Evolutionary conservation across 2,329 filamentous ascomycete species (phyloP).

Genomic region (Ascochyta fabae): DNA sequence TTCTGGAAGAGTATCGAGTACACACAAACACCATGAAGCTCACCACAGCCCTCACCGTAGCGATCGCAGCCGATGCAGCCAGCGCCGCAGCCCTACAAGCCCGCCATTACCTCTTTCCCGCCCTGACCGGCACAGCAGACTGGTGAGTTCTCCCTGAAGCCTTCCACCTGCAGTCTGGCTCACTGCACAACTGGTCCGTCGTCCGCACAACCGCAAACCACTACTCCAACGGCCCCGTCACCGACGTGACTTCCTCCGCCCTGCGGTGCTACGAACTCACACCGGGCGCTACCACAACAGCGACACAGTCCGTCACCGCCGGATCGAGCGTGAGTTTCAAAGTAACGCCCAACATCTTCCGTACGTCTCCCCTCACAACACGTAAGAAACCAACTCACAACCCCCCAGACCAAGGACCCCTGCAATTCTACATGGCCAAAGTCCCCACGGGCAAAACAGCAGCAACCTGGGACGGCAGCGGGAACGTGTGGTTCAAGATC

Average conservation of each 20-base stretch:
- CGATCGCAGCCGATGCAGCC: constrained; percentile 25
- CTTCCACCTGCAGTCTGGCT: background rate
- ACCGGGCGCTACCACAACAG: constrained; percentile 24
- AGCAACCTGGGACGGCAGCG: constrained; percentile 40
- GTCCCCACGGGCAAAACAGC: constrained; percentile 39
- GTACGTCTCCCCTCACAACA: background rate
- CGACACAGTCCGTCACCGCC: constrained; percentile 35
- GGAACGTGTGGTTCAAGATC: constrained; percentile 49
- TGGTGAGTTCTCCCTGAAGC: background rate
- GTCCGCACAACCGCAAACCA: constrained; percentile 44
- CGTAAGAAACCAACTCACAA: background rate
- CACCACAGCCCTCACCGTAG: constrained; percentile 26
- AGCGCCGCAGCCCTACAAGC: constrained; percentile 34
- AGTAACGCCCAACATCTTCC: constrained; percentile 39
- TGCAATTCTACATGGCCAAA: constrained; percentile 50
- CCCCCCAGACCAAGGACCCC: constrained; percentile 34
- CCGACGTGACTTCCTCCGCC: constrained; percentile 37
- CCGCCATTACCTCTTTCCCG: constrained; percentile 26
- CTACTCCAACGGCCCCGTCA: constrained; percentile 37
- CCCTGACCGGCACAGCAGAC: background rate
- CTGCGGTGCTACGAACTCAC: constrained; percentile 46
- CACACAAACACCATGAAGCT: constrained; percentile 34
- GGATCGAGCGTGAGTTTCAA: constrained; percentile 44
- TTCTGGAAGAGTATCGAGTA: background rate
- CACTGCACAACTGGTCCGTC: constrained; percentile 33